Base-by-base conservation (phyloP, 768 basidiomycete species). In the Calocera viscosa region DNA sequence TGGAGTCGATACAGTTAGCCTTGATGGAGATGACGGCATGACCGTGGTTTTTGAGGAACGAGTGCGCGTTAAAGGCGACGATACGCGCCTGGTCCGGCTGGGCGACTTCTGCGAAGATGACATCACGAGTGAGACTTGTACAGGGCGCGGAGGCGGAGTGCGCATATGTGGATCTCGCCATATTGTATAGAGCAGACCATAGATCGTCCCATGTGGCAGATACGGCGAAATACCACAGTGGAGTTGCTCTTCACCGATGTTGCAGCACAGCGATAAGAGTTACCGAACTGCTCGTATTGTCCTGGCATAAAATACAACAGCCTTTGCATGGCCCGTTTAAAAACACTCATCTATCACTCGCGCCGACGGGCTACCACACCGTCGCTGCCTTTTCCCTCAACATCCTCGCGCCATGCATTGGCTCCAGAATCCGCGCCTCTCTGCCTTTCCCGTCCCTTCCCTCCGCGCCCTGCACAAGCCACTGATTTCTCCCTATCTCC, bases 61-160 rank as follows among this genome's bases (percentile, higher is more conserved):
- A 86, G 72, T 96, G 87, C 0, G 95, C 91, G 77, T 99, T 98
- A 76, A 86, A 83, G 41, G 84, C 82, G 69, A 98, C 91, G 73
- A 98, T 97, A 81, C 94, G 93, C 1, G 94, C 94, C 79, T 99
- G 96, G 78, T 99, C 94, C 49, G 95, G 95, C 75, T 99, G 96
- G 0, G 96, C 96, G 63, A 99, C 86, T 76, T 99, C 96, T 67
- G 96, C 94, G 72, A 99, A 99, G 75, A 99, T 89, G 70, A 95
- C 94, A 72, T 99, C 95, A 98, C 16, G 94, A 90, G 43, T 77
- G 79, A 75, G 90, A 94, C 80, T 97, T 97, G 81, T 96, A 99
- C 60, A 98, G 78, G 2, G 92, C 92, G 40, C 95, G 78, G 32
- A 98, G 76, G 8, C 95, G 84, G 64, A 97, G 77, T 0, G 90